Conservation (phyloP, 2,329 filamentous ascomycete genomes). For the Diaporthe sp. region DNA sequence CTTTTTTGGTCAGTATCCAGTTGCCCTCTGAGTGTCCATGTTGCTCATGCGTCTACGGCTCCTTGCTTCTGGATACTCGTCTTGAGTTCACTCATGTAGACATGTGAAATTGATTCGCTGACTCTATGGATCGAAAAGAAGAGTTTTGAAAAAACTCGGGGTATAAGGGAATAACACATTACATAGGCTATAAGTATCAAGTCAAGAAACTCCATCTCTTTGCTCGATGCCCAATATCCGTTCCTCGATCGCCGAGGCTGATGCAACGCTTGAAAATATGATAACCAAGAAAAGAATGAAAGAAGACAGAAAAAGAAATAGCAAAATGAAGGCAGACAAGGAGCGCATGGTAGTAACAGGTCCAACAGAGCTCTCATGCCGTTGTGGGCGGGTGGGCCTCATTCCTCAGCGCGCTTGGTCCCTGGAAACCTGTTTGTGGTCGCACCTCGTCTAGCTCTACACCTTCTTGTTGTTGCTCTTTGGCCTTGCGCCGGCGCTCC, state of each 20-base stretch:
- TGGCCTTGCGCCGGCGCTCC: slow-evolving; percentile 56
- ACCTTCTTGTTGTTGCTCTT: slow-evolving; percentile 55
- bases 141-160: slow-evolving; percentile 31
- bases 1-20: too few relatives aligned
- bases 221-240: slow-evolving; percentile 1
- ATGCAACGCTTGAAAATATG: slow-evolving; percentile 31
- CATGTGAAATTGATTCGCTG: slow-evolving; percentile 22
- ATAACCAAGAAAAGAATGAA: slow-evolving; percentile 4
- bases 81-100: background rate
- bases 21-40: too few relatives aligned
- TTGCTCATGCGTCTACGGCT: background rate
- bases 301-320: background rate
- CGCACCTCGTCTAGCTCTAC: slow-evolving; percentile 82
- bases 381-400: slow-evolving; percentile 34
- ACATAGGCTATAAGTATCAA: slow-evolving; percentile 29
- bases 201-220: slow-evolving; percentile 19
- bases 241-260: slow-evolving; percentile 18
- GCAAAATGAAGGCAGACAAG: background rate
- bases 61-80: background rate
- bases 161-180: slow-evolving; percentile 38
- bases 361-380: slow-evolving; percentile 17
- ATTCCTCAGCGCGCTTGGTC: slow-evolving; percentile 62
- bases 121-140: slow-evolving; percentile 14
- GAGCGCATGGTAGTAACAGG: background rate
- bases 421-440: slow-evolving; percentile 65